Conservation (phyloP, 441 rosid genomes). For the Gossypium laxum region DNA sequence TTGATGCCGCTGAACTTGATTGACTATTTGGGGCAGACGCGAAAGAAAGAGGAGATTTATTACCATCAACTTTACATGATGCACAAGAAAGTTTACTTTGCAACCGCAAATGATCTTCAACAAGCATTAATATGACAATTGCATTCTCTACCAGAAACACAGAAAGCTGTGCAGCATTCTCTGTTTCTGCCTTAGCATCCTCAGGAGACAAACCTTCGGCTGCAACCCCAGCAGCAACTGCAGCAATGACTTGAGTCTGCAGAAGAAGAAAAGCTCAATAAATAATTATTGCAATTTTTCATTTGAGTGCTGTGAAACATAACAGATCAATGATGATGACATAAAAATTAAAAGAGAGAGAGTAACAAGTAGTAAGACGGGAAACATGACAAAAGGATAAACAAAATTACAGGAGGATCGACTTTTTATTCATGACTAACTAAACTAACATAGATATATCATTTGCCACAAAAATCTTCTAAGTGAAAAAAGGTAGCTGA, state of each 20-base stretch:
- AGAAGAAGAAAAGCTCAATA: constrained; percentile 24
- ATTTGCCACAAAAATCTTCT: background rate
- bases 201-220: constrained; percentile 90
- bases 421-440: background rate
- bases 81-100: constrained; percentile 83
- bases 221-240: constrained; percentile 99
- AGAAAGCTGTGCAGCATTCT: constrained; percentile 96
- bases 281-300: constrained; percentile 18
- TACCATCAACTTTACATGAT: constrained; percentile 41
- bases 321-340: background rate
- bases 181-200: constrained; percentile 85
- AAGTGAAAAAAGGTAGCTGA: background rate
- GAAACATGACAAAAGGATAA: background rate
- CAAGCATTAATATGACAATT: constrained; percentile 96
- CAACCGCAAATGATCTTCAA: constrained; percentile 94
- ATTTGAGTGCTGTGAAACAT: background rate
- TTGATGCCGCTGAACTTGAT: constrained; percentile 32
- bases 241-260: constrained; percentile 99
- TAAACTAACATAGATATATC: background rate
- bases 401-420: background rate
- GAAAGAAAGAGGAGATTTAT: constrained; percentile 71
- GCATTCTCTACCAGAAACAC: constrained; percentile 98
- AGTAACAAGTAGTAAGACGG: background rate
- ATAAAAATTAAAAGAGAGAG: constrained; percentile 1
- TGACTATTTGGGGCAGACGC: constrained; percentile 48